Percentiles rank a stretch among this genome's conserved stretches.
phyloP scores from a whole-genome alignment of 495 filamentous ascomycete species.

The Umbilicaria muhlenbergii region DNA sequence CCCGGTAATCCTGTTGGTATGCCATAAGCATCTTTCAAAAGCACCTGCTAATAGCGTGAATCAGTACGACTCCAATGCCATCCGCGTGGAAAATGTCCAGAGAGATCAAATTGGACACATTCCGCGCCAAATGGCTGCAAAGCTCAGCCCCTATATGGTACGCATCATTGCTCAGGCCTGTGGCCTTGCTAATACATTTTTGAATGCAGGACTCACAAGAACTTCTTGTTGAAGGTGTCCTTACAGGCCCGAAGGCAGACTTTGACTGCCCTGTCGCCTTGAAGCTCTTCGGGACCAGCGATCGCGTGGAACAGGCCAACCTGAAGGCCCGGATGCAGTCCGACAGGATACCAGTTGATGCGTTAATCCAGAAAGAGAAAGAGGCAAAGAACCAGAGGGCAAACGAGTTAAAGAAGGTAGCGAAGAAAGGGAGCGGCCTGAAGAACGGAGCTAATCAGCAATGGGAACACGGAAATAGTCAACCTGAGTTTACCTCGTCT shows the following conservation, averaged over 20 bases:
- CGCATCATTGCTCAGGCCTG: neutral
- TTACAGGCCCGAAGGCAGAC: conserved; percentile 42
- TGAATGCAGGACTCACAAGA: neutral
- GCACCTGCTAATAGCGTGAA: neutral
- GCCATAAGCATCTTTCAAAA: neutral
- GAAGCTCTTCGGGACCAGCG: conserved; percentile 48
- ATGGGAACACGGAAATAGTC: conserved; percentile 1
- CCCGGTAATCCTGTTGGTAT: conserved; percentile 38
- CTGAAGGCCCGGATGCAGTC: conserved; percentile 45
- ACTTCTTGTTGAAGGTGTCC: conserved; percentile 47
- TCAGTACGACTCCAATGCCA: conserved; percentile 60
- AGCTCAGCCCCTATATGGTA: conserved; percentile 61
- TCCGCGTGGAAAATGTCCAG: conserved; percentile 68
- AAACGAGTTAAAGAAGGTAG: conserved; percentile 25
- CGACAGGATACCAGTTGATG: conserved; percentile 39
- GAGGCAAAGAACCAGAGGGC: conserved; percentile 32
- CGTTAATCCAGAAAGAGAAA: conserved; percentile 29
- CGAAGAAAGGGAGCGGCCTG: conserved; percentile 19
- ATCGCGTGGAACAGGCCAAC: conserved; percentile 28
- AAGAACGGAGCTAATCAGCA: conserved; percentile 11
- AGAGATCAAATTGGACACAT: conserved; percentile 70
- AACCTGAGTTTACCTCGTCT: conserved; percentile 9
- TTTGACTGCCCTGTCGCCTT: conserved; percentile 61
- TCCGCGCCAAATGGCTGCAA: conserved; percentile 43
- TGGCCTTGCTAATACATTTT: neutral